Percentiles rank a stretch among this genome's conserved stretches.
phyloP scores from a whole-genome alignment of 1,284 basidiomycete species.

The Malassezia arunalokei region DNA sequence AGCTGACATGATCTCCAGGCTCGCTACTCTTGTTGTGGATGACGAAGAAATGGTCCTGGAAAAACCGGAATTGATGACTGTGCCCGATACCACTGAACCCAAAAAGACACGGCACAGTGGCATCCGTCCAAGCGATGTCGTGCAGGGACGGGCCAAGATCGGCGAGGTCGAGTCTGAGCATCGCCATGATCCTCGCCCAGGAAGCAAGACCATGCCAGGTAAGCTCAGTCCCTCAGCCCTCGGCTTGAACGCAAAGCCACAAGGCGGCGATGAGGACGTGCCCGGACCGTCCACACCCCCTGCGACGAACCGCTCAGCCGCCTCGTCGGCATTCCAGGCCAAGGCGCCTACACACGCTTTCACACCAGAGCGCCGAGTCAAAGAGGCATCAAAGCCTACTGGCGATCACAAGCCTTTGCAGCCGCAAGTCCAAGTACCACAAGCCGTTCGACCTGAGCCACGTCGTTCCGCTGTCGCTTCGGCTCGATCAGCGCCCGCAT shows the following conservation, averaged over 20 bases:
- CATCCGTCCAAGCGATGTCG: slow-evolving; percentile 3
- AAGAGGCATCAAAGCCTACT: not conserved
- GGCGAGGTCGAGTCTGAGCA: not conserved
- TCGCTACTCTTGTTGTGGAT: slow-evolving; percentile 8
- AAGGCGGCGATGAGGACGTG: not conserved
- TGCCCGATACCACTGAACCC: not conserved
- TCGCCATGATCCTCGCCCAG: not conserved
- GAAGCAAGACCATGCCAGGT: not conserved
- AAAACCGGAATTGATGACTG: not conserved
- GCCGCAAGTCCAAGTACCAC: not conserved
- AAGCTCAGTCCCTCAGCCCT: not conserved
- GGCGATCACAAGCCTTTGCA: not conserved
- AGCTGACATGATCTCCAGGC: slow-evolving; percentile 7
- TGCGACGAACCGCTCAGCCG: not conserved
- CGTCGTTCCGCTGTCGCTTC: not conserved
- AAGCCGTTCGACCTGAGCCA: not conserved
- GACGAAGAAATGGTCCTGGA: not conserved
- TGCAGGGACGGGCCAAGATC: not conserved
- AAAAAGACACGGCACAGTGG: slow-evolving; percentile 1
- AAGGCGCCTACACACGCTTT: not conserved
- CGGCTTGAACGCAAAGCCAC: not conserved
- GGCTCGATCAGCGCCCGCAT: not conserved
- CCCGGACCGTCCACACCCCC: not conserved
- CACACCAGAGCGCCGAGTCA: not conserved
- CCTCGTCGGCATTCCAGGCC: not conserved